Evolutionary conservation across 1,139 yeast species (phyloP).

Genomic region (Debaryomyces nepalensis): DNA sequence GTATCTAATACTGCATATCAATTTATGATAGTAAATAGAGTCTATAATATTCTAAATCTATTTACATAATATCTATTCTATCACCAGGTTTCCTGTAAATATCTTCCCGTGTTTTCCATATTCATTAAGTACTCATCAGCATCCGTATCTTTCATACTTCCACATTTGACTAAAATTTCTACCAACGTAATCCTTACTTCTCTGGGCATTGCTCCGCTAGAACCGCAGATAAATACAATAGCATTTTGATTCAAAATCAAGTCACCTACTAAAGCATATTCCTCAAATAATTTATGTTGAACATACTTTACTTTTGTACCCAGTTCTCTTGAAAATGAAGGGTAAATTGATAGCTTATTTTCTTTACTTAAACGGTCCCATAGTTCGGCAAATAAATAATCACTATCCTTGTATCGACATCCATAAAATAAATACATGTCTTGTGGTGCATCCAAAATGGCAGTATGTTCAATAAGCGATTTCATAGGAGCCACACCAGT

Average conservation of each 20-base stretch:
- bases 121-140: constrained; percentile 56
- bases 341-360: constrained; percentile 44
- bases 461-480: constrained; percentile 53
- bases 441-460: constrained; percentile 21
- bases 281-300: constrained; percentile 66
- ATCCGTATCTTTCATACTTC: constrained; percentile 40
- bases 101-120: constrained; percentile 71
- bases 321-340: constrained; percentile 68
- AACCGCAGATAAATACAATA: constrained; percentile 80
- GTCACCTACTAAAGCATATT: constrained; percentile 52
- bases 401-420: constrained; percentile 68
- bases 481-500: constrained; percentile 94
- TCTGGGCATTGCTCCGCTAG: constrained; percentile 93
- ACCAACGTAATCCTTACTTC: constrained; percentile 80
- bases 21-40: not conserved
- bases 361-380: constrained; percentile 48
- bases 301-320: constrained; percentile 58
- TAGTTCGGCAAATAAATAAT: constrained; percentile 63
- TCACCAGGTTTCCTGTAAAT: constrained; percentile 92
- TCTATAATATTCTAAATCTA: constrained; percentile 6
- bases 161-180: constrained; percentile 56
- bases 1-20: constrained; percentile 4
- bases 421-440: constrained; percentile 71
- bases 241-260: constrained; percentile 60
- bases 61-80: not conserved